Evolutionary conservation across 1,284 basidiomycete species (phyloP), one percentile per base, ranked within the genome.

Genomic region (Thelephora terrestris): DNA sequence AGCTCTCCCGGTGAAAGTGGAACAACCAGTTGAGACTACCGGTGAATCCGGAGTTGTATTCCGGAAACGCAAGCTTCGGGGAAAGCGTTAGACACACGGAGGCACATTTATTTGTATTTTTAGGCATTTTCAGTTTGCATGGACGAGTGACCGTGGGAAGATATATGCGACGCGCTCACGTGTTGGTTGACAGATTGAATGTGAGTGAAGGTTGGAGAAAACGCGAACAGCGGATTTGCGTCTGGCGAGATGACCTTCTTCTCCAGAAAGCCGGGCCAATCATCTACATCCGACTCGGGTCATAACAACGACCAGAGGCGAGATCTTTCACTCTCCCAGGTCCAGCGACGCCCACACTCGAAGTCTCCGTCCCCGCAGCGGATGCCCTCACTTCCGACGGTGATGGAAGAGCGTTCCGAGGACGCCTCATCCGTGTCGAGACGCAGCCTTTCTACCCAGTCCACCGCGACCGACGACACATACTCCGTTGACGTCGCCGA

Each of bases 51-150:
- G 62, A 5, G 59, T 64, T 50, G 47, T 73, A 32, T 75, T 75
- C 60, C 64, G 67, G 46, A 75, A 73, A 54, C 69, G 73, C 5
- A 73, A 69, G 50, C 54, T 62, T 7, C 57, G 65, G 21, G 64
- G 61, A n/a, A 59, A 58, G 43, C 51, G 59, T 23, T 50, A 36
- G 29, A 14, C 14, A 29, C 42, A 12, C 12, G 21, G 42, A 24
- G 12, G 42, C n/a, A 7, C 36, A 32, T 45, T 29, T 20, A 45
- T 45, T 9, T 18, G 43, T 20, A 9, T 34, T 34, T 29, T 23
- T 39, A 27, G 4, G 25, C 9, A 5, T 27, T 4, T 10, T 27
- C 27, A 5, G 27, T 27, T 10, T 32, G 29, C 29, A 32, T 32
- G 29, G 29, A 32, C 29, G 29, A 32, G 12, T 10, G 12, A 32